These are phyloP conservation scores for Metarhizium album DNA, from an alignment of 2,329 filamentous ascomycete genomes.

Conservation along the genomic window DNA sequence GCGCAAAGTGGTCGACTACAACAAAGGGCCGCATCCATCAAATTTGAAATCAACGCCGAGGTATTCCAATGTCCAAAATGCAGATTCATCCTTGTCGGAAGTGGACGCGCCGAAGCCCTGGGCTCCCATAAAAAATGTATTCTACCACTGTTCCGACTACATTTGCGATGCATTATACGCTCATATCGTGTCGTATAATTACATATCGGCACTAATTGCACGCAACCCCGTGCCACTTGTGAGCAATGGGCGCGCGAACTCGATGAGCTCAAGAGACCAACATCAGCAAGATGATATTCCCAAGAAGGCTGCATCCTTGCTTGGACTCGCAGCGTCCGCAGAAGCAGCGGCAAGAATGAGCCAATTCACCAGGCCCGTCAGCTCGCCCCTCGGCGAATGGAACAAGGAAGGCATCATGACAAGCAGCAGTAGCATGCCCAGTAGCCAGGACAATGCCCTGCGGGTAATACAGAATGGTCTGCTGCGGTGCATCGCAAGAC, in stretches of 20 bases:
- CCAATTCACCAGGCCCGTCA: constrained; percentile 16
- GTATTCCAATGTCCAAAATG: constrained; percentile 4
- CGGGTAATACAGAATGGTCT: constrained; percentile 38
- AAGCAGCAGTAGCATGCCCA: constrained; percentile 10
- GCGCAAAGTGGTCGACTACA: constrained; percentile 24
- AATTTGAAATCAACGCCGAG: background rate
- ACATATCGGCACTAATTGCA: constrained; percentile 30
- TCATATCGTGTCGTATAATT: constrained; percentile 49
- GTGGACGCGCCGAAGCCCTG: constrained; percentile 24
- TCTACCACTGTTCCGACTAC: constrained; percentile 40
- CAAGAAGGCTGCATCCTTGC: constrained; percentile 40
- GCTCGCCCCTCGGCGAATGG: constrained; percentile 16
- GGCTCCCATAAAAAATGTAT: constrained; percentile 39
- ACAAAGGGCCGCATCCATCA: constrained; percentile 11
- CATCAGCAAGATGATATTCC: constrained; percentile 28
- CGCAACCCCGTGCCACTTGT: constrained; percentile 11
- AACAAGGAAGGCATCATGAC: constrained; percentile 16
- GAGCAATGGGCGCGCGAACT: constrained; percentile 8
- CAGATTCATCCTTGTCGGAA: constrained; percentile 9
- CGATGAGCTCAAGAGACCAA: constrained; percentile 12
- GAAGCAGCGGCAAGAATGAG: constrained; percentile 12
- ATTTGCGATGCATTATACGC: constrained; percentile 50
- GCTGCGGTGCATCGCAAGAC: constrained; percentile 36
- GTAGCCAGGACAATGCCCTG: constrained; percentile 23
- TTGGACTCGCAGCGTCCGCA: constrained; percentile 30